Evolutionary conservation across 352 stramenopile species (phyloP), one percentile per base, ranked within the genome.

Genomic region (Globisporangium viniferum): DNA sequence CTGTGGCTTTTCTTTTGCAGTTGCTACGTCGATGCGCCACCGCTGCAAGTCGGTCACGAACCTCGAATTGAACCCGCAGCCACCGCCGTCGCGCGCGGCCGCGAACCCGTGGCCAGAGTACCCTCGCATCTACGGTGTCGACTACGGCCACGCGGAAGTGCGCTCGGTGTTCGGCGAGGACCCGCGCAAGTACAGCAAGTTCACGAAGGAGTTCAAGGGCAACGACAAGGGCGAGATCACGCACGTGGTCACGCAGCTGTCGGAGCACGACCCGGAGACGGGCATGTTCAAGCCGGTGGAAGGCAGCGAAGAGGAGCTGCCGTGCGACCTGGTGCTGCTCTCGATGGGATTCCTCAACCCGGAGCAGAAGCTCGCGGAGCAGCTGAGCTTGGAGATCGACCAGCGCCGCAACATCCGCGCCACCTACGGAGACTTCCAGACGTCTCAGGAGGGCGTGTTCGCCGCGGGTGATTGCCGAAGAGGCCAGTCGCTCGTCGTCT

Each of bases 101-200:
- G 76, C 92, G 70, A 99, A 99, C 82, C 97, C 97, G 58, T 99
- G 97, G 97, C 97, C 97, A 3, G 91, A 99, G 78, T 99, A 98
- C 91, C 97, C 97, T 60, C 96, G 97, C 68, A 93, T 99, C 53
- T 99, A 96, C 80, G 94, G 97, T 64, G 89, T 99, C n/a, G 97
- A 99, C 76, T 99, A 99, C 68, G 97, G 97, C 55, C 97, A 99
- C 82, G 95, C 92, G 41, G 97, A 99, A 88, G 95, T 98, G 41
- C 80, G 80, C 20, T 79, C 81, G 1, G 75, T 99, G 88, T 96
- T 98, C 79, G 75, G 93, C 83, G 66, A 97, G 77, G 95, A 99
- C 90, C 89, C 89, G 46, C 81, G 89, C 14, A 75, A 86, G 68
- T 96, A 94, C 73, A 74, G 77, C n/a, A 71, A 81, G 49, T 77